A percentile compares a stretch with the other conserved stretches of the same genome.
phyloP scores from a whole-genome alignment of 2,329 filamentous ascomycete genomes.

The Curvularia verruculosa region DNA sequence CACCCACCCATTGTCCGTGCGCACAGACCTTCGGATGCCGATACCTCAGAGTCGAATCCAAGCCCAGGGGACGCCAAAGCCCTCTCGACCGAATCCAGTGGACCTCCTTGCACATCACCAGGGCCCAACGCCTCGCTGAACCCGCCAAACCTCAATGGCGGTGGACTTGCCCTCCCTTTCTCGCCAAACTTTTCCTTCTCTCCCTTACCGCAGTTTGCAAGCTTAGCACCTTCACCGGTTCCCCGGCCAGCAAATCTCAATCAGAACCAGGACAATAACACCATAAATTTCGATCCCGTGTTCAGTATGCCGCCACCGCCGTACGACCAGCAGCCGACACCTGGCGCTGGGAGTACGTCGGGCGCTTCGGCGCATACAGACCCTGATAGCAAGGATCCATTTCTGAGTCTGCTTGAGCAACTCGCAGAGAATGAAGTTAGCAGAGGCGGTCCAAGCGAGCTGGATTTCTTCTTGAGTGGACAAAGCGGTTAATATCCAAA shows the following conservation, averaged over 20 bases:
- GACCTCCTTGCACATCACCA: constrained; percentile 39
- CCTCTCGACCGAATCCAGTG: constrained; percentile 28
- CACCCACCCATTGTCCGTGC: constrained; percentile 28
- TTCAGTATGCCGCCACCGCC: constrained; percentile 50
- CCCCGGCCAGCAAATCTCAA: constrained; percentile 27
- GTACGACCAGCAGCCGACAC: constrained; percentile 53
- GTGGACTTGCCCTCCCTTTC: constrained; percentile 44
- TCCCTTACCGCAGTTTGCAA: constrained; percentile 42
- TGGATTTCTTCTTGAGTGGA: constrained; percentile 74
- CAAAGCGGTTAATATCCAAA: constrained; percentile 32
- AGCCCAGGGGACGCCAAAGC: constrained; percentile 31
- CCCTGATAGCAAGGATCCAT: constrained; percentile 74
- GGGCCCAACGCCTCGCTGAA: constrained; percentile 26
- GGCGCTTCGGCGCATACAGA: constrained; percentile 51
- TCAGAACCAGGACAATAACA: constrained; percentile 23
- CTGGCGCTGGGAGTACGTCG: constrained; percentile 52
- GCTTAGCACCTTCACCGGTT: constrained; percentile 41
- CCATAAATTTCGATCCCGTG: constrained; percentile 47
- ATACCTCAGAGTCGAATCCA: constrained; percentile 30
- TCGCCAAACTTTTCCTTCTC: constrained; percentile 52
- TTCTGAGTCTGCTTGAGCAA: constrained; percentile 78
- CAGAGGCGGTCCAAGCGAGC: constrained; percentile 71
- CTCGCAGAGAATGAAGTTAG: constrained; percentile 79
- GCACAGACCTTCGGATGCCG: constrained; percentile 31
- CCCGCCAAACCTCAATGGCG: constrained; percentile 24